A percentile compares a stretch with the other conserved stretches of the same genome.
Evolutionary conservation across 768 basidiomycete species (phyloP).

Genomic region (Candolleomyces aberdarensis): DNA sequence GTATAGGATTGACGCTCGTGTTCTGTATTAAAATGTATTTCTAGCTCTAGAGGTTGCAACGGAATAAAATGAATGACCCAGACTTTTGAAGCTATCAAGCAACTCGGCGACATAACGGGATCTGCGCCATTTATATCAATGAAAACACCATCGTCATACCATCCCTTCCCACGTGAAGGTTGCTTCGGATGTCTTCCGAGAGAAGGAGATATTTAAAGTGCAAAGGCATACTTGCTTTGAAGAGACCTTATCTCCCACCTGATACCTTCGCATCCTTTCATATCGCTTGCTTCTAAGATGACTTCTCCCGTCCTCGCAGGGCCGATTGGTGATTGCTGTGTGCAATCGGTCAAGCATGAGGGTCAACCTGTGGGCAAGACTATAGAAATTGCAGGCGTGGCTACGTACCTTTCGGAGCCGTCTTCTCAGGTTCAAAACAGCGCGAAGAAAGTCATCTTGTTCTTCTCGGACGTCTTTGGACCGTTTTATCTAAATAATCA

Average conservation of each 20-base stretch:
- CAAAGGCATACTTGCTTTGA: background rate
- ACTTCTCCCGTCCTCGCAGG: conserved; percentile 35
- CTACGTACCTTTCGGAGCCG: conserved; percentile 56
- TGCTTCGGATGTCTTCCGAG: background rate
- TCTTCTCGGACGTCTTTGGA: conserved; percentile 57
- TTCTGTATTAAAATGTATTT: background rate
- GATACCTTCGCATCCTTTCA: background rate
- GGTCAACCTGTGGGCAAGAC: conserved; percentile 45
- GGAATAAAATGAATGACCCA: too few species aligned
- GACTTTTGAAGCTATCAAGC: background rate
- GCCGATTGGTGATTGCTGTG: conserved; percentile 50
- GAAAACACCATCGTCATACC: background rate
- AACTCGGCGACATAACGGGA: background rate
- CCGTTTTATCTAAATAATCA: conserved; percentile 57
- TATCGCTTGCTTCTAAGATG: background rate
- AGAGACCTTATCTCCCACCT: background rate
- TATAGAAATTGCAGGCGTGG: conserved; percentile 37
- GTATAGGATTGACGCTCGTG: background rate
- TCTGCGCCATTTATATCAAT: background rate
- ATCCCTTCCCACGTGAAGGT: background rate
- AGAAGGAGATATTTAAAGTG: background rate
- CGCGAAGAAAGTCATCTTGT: conserved; percentile 49
- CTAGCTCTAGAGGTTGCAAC: background rate
- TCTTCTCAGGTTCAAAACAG: conserved; percentile 9
- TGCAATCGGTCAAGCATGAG: conserved; percentile 47